phyloP scores from a whole-genome alignment of 345 rosid species.

The Dipteronia dyeriana region DNA sequence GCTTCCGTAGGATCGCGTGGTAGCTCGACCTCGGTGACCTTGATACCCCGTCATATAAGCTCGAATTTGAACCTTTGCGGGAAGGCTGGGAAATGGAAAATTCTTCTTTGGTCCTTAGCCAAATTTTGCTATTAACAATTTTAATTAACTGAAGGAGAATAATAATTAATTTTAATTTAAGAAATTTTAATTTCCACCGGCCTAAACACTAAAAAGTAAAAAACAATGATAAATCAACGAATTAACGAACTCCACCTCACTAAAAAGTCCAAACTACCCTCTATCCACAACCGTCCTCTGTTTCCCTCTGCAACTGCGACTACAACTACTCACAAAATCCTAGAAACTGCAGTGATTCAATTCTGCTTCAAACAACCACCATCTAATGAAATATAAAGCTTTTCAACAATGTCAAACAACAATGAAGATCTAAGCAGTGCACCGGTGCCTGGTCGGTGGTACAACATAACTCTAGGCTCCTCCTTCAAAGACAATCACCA shows the following conservation, averaged over 20 bases:
- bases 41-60: too few relatives aligned
- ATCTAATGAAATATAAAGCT: conserved; percentile 7
- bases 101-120: too few relatives aligned
- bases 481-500: conserved; percentile 51
- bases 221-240: not conserved
- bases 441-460: conserved; percentile 70
- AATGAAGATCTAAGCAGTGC: conserved; percentile 60
- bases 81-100: too few relatives aligned
- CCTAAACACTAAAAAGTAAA: too few relatives aligned
- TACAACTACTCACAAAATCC: conserved; percentile 15
- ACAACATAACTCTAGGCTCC: conserved; percentile 61
- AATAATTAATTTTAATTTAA: too few relatives aligned
- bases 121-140: too few relatives aligned
- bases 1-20: too few relatives aligned
- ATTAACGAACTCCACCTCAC: not conserved
- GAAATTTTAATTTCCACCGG: too few relatives aligned
- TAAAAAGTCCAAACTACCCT: conserved; percentile 21
- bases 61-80: too few relatives aligned
- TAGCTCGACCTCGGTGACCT: too few relatives aligned
- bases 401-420: conserved; percentile 25
- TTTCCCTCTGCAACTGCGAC: not conserved
- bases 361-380: conserved; percentile 11
- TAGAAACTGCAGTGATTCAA: conserved; percentile 9
- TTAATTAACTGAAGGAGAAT: too few relatives aligned
- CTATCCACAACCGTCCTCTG: not conserved